Evolutionary conservation across 257 asterid genomes (phyloP), one percentile per base, ranked within the genome.

Genomic region (Solanum chilense): DNA sequence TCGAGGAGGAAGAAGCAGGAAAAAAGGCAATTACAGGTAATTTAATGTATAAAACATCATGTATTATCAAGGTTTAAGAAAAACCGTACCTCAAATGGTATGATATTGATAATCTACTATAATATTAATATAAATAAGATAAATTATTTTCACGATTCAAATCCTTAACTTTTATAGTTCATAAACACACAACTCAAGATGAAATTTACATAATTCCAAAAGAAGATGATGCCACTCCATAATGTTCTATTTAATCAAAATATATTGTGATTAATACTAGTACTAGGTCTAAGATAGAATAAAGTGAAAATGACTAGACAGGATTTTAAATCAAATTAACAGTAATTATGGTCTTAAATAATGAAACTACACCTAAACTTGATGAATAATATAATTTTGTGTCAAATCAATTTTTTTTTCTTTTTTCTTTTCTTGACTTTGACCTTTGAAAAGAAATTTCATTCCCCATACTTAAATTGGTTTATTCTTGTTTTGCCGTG

Each of bases 401-500:
- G 62, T 77, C 83, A 77, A 77, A 7, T 3, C 62, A 77, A n/a
- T 3, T 33, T 33, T 33, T 33, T 31, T 29, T 4, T 47, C 3
- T 29, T 3, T 75, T 74, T 41, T 41, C 44, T 42, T 47, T 45
- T 47, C 23, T 49, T 29, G 69, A 81, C 45, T 81, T 18, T 49
- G 85, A 47, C 29, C 10, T 49, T 80, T 9, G 68, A 47, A 47
- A 80, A 52, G 14, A 44, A 80, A 13, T 16, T 49, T 10, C 37
- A 47, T 80, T 29, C 85, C 20, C 44, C 42, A 47, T 6, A 18
- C 27, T 35, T 21, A 62, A 62, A 62, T 62, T n/a, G 31, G 33
- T 62, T 81, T 81, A 49, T 49, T n/a, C 85, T 49, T 47, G 13
- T 49, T 80, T 80, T 80, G 85, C 85, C 44, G 12, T 41, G 68